These are phyloP conservation scores for Plantago elongata DNA, from an alignment of 257 asterid genomes.

Conservation along the genomic window DNA sequence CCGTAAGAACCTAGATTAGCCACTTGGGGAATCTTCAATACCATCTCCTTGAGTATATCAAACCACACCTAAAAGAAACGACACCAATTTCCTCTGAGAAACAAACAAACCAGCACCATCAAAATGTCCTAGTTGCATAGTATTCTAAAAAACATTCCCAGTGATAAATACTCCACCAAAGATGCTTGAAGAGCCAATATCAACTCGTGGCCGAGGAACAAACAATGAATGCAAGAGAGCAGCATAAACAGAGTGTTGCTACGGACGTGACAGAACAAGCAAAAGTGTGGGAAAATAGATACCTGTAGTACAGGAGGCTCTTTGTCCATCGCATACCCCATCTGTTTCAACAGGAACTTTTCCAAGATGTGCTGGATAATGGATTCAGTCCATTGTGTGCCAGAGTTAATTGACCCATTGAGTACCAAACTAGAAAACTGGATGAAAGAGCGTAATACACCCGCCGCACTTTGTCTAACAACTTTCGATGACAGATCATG, in stretches of 20 bases:
- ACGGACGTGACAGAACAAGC: background rate
- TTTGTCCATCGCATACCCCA: slow-evolving; percentile 83
- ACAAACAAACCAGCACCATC: slow-evolving; percentile 11
- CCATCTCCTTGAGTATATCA: slow-evolving; percentile 85
- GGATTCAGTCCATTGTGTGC: slow-evolving; percentile 47
- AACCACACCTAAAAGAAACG: slow-evolving; percentile 67
- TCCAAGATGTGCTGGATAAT: slow-evolving; percentile 43
- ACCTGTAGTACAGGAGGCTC: slow-evolving; percentile 76
- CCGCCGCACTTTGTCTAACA: slow-evolving; percentile 78
- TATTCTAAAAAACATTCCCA: no score
- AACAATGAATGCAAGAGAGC: slow-evolving; percentile 7
- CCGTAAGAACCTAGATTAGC: slow-evolving; percentile 56
- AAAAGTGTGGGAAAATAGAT: slow-evolving; percentile 13
- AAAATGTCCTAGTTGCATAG: background rate
- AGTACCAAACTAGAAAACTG: slow-evolving; percentile 59
- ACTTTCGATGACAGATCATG: slow-evolving; percentile 84
- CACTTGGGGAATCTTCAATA: slow-evolving; percentile 66
- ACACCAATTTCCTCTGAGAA: slow-evolving; percentile 9
- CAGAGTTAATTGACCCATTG: slow-evolving; percentile 29
- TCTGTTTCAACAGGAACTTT: slow-evolving; percentile 67
- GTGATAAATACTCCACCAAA: background rate
- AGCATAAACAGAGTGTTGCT: background rate
- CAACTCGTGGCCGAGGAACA: background rate
- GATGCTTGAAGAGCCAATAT: background rate
- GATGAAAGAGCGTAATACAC: slow-evolving; percentile 65